Evolutionary conservation across 78 protist genomes (phyloP).

Genomic region (Bodo saltans): DNA sequence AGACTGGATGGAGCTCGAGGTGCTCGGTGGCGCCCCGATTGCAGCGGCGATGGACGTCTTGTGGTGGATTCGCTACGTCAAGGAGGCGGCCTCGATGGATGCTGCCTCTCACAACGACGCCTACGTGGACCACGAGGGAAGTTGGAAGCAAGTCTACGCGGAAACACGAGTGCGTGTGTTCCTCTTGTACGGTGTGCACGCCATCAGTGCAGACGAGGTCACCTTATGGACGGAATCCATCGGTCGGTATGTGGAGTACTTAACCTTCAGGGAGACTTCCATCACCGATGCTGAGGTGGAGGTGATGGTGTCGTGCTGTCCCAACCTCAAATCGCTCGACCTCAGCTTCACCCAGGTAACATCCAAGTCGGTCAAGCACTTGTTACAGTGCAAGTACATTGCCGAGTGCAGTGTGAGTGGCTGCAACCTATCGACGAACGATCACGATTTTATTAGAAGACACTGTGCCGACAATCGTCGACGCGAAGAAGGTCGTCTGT

Average conservation of each 20-base stretch:
- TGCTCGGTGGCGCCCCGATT: not conserved
- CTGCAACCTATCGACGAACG: no score
- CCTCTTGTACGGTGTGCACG: not conserved
- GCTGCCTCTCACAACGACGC: not conserved
- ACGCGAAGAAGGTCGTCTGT: no score
- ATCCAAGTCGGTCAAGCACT: not conserved
- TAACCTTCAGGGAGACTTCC: not conserved
- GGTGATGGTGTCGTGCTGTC: not conserved
- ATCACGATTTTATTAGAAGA: no score
- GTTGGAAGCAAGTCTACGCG: slow-evolving; percentile 13
- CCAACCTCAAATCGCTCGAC: slow-evolving; percentile 1
- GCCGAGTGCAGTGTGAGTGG: no score
- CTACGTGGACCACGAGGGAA: not conserved
- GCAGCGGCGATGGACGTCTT: slow-evolving; percentile 21
- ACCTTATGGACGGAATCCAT: slow-evolving; percentile 3
- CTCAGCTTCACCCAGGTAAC: not conserved
- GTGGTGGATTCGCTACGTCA: slow-evolving; percentile 6
- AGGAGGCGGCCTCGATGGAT: not conserved
- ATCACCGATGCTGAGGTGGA: not conserved
- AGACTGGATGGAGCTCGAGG: not conserved
- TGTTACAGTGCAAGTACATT: no score
- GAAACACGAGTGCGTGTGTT: slow-evolving; percentile 21
- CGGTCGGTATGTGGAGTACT: slow-evolving; percentile 9
- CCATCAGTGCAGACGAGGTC: not conserved
- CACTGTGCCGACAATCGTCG: no score